phyloP scores from a whole-genome alignment of 805 yeast species.

The Suhomyces sp. region DNA sequence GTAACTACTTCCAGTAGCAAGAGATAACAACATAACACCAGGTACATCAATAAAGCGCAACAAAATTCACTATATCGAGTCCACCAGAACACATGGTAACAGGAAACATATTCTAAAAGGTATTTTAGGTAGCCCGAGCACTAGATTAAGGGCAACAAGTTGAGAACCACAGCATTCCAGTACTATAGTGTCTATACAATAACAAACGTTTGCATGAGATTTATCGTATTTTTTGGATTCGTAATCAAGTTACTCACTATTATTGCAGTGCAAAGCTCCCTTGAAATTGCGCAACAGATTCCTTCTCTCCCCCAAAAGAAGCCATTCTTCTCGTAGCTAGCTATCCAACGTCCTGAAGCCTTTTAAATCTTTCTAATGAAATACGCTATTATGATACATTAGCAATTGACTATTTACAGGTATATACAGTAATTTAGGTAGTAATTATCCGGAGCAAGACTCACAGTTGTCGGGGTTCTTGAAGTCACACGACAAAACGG shows the following conservation, averaged over 20 bases:
- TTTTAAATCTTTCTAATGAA: too few relatives aligned
- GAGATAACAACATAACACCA: background rate
- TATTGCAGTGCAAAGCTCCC: too few relatives aligned
- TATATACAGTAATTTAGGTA: background rate
- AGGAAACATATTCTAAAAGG: background rate
- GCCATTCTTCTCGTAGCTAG: too few relatives aligned
- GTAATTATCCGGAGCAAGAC: slow-evolving; percentile 21
- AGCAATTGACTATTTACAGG: background rate
- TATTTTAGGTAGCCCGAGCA: background rate
- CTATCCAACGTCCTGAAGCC: too few relatives aligned
- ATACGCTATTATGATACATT: background rate
- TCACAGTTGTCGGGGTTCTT: slow-evolving; percentile 21
- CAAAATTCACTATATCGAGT: background rate
- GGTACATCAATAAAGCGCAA: background rate
- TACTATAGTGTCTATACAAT: too few relatives aligned
- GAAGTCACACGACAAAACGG: slow-evolving; percentile 32
- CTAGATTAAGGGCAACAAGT: background rate
- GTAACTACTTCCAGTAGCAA: background rate
- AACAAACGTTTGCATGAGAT: too few relatives aligned
- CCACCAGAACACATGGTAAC: background rate
- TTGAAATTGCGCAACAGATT: too few relatives aligned
- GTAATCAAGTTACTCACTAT: too few relatives aligned
- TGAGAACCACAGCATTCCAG: background rate
- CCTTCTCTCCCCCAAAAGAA: too few relatives aligned
- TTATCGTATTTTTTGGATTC: too few relatives aligned